These are phyloP conservation scores for Sextonia rubra DNA, from an alignment of 164 flowering plant genomes.

Conservation along the genomic window DNA sequence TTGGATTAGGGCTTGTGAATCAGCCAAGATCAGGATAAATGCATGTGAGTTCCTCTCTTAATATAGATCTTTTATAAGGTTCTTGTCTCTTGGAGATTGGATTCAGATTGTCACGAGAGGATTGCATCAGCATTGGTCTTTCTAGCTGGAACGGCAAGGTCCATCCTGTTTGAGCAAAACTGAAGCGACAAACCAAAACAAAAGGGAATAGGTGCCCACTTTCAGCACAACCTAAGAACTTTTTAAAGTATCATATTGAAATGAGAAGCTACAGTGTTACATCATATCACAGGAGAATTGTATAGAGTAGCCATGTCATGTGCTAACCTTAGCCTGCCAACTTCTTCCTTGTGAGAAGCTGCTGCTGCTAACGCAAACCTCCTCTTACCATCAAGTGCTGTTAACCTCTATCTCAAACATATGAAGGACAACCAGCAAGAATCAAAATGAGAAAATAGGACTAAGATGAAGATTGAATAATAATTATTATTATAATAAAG, in stretches of 20 bases:
- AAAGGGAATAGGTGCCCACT: background rate
- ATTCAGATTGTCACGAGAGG: too few relatives aligned
- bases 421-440: background rate
- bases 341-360: slow-evolving; percentile 91
- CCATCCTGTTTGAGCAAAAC: too few relatives aligned
- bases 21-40: too few relatives aligned
- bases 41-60: too few relatives aligned
- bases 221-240: background rate
- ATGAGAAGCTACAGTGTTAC: background rate
- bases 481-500: background rate
- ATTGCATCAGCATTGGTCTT: too few relatives aligned
- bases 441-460: background rate
- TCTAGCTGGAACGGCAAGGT: too few relatives aligned
- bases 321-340: slow-evolving; percentile 83
- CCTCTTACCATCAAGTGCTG: slow-evolving; percentile 97
- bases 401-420: slow-evolving; percentile 59
- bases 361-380: slow-evolving; percentile 99
- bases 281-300: background rate
- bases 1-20: too few relatives aligned
- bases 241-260: background rate
- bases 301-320: background rate
- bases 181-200: background rate
- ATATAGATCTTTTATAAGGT: too few relatives aligned
- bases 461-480: background rate
- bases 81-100: too few relatives aligned